Evolutionary conservation across 2,329 filamentous ascomycete species (phyloP), one percentile per base, ranked within the genome.

Genomic region (Rasamsonia emersonii): DNA sequence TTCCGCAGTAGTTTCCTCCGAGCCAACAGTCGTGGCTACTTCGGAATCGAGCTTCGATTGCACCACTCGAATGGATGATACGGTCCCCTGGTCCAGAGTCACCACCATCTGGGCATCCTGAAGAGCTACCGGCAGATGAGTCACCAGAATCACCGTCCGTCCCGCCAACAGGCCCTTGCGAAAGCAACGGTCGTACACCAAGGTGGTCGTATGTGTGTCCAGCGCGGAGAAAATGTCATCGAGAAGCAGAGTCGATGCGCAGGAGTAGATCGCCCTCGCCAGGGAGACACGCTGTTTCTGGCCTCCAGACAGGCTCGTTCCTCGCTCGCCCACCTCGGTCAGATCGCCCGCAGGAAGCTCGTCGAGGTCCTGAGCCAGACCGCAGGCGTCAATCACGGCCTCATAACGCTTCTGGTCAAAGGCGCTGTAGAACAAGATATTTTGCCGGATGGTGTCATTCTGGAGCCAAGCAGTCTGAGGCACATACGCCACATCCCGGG

Each of bases 401-500:
- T 69, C 62, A 47, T 82, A 83, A 15, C 75, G 61, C 5, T 43
- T 39, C 8, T 65, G 56, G 36, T 80, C 72, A 27, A 70, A 74
- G 18, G 68, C 62, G 20, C 62, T 67, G 10, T 73, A 74, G 37
- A 80, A 80, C 3, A 78, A 46, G 10, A 80, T 79, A 43, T 80
- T 80, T 9, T 80, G 71, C 2, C 70, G 66, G 28, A 80, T 74
- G 3, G 70, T 77, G 62, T 76, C 77, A 51, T 72, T 77, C 50
- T 79, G 75, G 4, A 80, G 57, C 75, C 75, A 80, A 0, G 76
- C 72, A 1, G 73, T 69, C 44, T 80, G 77, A 2, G 72, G 72
- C 5, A 71, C 70, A 49, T 70, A 77, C 0, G 35, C 76, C 64
- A 38, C 70, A 67, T 53, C 78, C 71, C 2, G 67, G 65, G 9